Base-by-base conservation (phyloP, 2,329 filamentous ascomycete genomes). In the Diaporthe sp. region DNA sequence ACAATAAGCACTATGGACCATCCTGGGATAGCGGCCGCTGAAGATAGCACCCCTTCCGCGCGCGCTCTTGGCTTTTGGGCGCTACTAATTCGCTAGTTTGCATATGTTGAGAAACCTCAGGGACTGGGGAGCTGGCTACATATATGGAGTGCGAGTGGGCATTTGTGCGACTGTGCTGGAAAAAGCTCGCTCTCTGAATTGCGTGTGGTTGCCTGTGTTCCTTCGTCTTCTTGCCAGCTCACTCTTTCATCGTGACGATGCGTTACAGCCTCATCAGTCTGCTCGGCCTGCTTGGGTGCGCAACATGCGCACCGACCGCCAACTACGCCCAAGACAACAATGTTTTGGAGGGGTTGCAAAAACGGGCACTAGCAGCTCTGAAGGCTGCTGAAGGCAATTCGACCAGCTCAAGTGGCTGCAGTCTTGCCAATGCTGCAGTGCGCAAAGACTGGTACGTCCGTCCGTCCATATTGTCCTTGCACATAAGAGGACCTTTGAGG, bases 1-100 rank as follows among this genome's bases (percentile, higher is more conserved):
- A 55, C 65, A 37, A 70, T 70, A 70, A 70, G 65, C 65, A 42
- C 65, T 70, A 70, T 4, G 13, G n/a, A 42, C 49, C 20, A 25
- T 31, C 49, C 65, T 42, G 47, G 65, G 47, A 28, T 53, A 68
- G 65, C 28, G 44, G 65, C n/a, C n/a, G 8, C 15, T 9, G 34
- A 34, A 20, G 65, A 70, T n/a, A 20, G 12, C 15, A 17, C 13
- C 31, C 28, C 7, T 70, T 42, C 34, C 34, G 65, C 34, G 47
- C 34, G n/a, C 49, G 7, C n/a, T 55, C 47, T 55, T 70, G 34
- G 65, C 49, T 39, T 39, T 39, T 25, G 49, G 65, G 47, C 34
- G 34, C 49, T 49, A 55, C 65, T 42, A 20, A 55, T 53, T 53
- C n/a, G 7, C 42, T 55, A 55, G 49, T 55, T 25, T 70, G 65